Percentiles rank a stretch among this genome's conserved stretches.
These are phyloP conservation scores for Aspergillus novoparasiticus DNA, from an alignment of 2,329 filamentous ascomycete species.

Conservation along the genomic window DNA sequence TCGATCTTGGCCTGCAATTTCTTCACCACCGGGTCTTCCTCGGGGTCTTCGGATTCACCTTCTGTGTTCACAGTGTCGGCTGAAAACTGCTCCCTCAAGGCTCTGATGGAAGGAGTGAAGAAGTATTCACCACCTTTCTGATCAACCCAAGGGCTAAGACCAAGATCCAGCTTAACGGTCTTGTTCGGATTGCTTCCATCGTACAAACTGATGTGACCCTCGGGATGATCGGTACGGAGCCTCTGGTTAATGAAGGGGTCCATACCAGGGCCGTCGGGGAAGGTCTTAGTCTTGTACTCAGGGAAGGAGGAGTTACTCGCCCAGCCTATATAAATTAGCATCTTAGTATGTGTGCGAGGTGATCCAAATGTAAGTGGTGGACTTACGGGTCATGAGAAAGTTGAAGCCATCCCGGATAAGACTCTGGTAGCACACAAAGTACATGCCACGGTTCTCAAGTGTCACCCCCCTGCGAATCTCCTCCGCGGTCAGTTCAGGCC, in stretches of 20 bases:
- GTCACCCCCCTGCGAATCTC: constrained; percentile 35
- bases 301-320: constrained; percentile 25
- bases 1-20: neutral
- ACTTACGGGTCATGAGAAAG: constrained; percentile 3
- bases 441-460: constrained; percentile 45
- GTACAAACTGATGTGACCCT: constrained; percentile 18
- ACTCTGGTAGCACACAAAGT: constrained; percentile 52
- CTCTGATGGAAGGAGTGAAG: constrained; percentile 47
- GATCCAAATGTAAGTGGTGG: too few relatives aligned
- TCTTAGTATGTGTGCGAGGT: neutral
- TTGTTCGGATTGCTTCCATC: constrained; percentile 17
- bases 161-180: constrained; percentile 24
- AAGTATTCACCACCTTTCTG: constrained; percentile 51
- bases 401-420: constrained; percentile 41
- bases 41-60: neutral
- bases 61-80: neutral
- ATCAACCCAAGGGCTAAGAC: constrained; percentile 40
- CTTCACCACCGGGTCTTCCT: neutral
- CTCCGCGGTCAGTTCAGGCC: constrained; percentile 38
- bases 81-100: neutral
- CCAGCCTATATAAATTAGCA: constrained; percentile 21
- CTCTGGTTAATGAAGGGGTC: constrained; percentile 26
- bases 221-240: constrained; percentile 14
- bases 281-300: constrained; percentile 13
- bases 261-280: constrained; percentile 18